Conservation (phyloP, 306 rosid species). For the Luffa aegyptiaca region DNA sequence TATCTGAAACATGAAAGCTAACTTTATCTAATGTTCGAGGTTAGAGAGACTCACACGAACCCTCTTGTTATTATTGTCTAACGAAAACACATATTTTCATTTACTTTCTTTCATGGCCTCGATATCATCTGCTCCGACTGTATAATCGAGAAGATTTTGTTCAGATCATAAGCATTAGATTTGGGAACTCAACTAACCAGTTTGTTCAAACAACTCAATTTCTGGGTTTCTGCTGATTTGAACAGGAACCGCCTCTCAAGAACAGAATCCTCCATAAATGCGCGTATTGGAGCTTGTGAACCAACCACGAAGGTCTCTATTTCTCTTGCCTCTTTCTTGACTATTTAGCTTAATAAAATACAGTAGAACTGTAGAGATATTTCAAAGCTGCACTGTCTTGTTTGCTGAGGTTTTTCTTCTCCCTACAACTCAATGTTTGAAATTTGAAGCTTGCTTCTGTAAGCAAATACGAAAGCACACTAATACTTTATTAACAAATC, state of each 20-base stretch:
- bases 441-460: neutral
- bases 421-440: neutral
- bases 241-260: neutral
- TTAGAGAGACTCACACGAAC: neutral
- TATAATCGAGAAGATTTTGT: neutral
- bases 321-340: too few species aligned
- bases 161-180: neutral
- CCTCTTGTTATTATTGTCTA: neutral
- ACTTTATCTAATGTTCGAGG: neutral
- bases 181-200: neutral
- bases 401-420: neutral
- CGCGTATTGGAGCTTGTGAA: neutral
- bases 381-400: neutral
- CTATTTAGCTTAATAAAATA: neutral
- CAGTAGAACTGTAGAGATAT: neutral
- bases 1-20: neutral
- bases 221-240: neutral
- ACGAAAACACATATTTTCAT: neutral
- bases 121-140: neutral
- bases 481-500: neutral
- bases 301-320: neutral
- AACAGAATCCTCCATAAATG: neutral
- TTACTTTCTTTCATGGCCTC: neutral
- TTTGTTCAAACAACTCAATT: neutral
- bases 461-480: neutral